phyloP scores from a whole-genome alignment of 192 early-diverging fungal genomes.

The Thamnidium elegans region DNA sequence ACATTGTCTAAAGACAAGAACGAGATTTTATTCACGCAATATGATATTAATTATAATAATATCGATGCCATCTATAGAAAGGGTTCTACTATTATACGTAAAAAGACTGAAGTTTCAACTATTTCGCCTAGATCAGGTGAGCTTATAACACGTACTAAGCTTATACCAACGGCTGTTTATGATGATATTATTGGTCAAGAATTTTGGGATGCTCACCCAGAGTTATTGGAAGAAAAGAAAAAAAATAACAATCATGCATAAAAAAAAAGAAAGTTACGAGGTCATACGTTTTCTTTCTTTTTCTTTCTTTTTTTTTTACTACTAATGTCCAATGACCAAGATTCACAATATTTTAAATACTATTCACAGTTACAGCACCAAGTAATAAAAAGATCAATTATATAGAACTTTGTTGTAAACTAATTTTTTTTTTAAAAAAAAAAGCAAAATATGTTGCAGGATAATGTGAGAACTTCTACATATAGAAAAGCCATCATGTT shows the following conservation, averaged over 20 bases:
- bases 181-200: slow-evolving; percentile 73
- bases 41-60: slow-evolving; percentile 87
- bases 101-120: slow-evolving; percentile 32
- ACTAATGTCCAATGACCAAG: neutral
- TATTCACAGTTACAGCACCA: neutral
- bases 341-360: neutral
- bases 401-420: too few species aligned
- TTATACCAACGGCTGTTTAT: slow-evolving; percentile 49
- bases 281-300: neutral
- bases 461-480: slow-evolving; percentile 87
- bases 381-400: neutral
- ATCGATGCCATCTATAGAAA: slow-evolving; percentile 82
- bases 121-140: slow-evolving; percentile 19
- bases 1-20: slow-evolving; percentile 88
- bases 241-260: neutral
- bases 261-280: neutral
- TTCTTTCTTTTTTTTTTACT: neutral
- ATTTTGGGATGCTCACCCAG: slow-evolving; percentile 63
- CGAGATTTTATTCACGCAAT: slow-evolving; percentile 84
- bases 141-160: slow-evolving; percentile 50
- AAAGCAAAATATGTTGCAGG: slow-evolving; percentile 98
- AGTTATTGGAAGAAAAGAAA: slow-evolving; percentile 23
- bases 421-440: neutral
- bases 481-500: slow-evolving; percentile 89
- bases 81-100: slow-evolving; percentile 76